Conservation (phyloP, 2,329 filamentous ascomycete species). For the Penicillium sp. region DNA sequence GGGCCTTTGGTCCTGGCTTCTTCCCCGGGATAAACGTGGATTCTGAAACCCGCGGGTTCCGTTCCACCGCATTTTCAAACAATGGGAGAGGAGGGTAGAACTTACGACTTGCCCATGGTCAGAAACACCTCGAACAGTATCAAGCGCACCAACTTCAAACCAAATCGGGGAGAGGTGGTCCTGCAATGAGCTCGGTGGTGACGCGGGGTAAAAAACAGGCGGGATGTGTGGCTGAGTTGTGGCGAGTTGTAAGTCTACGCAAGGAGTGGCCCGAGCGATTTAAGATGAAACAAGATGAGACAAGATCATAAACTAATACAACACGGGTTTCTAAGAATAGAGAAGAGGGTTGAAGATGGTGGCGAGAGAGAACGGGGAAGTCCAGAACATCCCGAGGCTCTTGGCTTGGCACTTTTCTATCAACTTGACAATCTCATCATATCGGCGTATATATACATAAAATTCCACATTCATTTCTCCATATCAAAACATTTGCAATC, state of each 20-base stretch:
- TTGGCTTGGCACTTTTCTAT: constrained; percentile 20
- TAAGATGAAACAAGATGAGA: neutral
- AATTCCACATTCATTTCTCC: neutral
- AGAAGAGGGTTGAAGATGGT: constrained; percentile 11
- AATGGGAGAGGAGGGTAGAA: constrained; percentile 12
- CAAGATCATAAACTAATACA: neutral
- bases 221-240: constrained; percentile 24
- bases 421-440: neutral
- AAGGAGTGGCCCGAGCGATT: neutral
- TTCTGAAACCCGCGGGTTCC: neutral
- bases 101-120: constrained; percentile 43
- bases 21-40: neutral
- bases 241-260: constrained; percentile 7
- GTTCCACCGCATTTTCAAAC: neutral
- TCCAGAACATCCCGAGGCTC: constrained; percentile 21
- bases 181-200: constrained; percentile 8
- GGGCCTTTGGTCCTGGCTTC: neutral
- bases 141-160: constrained; percentile 9
- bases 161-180: constrained; percentile 3
- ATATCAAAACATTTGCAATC: neutral
- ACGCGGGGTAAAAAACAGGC: constrained; percentile 24
- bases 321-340: neutral
- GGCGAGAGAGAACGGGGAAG: constrained; percentile 13
- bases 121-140: constrained; percentile 14
- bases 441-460: neutral